phyloP scores from a whole-genome alignment of 768 basidiomycete genomes.

The Phylloporus rhodoxanthus region DNA sequence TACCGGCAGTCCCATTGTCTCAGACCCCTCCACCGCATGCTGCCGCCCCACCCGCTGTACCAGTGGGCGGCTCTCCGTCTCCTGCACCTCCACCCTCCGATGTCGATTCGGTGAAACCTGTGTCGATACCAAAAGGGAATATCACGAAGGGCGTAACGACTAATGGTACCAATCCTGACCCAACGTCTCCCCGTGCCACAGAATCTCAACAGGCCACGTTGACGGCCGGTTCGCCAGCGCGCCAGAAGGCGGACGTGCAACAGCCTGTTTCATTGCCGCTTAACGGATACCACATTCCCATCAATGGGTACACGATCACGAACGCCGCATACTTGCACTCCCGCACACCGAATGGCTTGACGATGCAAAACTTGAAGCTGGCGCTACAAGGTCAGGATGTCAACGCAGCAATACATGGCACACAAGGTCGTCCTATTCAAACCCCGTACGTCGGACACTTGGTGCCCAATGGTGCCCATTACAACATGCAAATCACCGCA shows the following conservation, averaged over 20 bases:
- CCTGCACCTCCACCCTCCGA: conserved; percentile 41
- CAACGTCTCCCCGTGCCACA: conserved; percentile 3
- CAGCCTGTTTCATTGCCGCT: conserved; percentile 36
- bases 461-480: conserved; percentile 25
- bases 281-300: conserved; percentile 46
- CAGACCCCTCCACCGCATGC: conserved; percentile 34
- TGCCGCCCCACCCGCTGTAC: conserved; percentile 17
- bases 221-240: conserved; percentile 34
- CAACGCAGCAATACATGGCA: conserved; percentile 30
- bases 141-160: conserved; percentile 28
- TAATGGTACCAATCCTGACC: conserved; percentile 19
- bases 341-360: conserved; percentile 39
- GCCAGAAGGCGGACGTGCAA: conserved; percentile 46
- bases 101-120: conserved; percentile 31
- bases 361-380: conserved; percentile 53
- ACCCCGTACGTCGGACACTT: conserved; percentile 27
- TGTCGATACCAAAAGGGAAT: conserved; percentile 15
- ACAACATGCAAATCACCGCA: conserved; percentile 25
- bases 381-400: conserved; percentile 43
- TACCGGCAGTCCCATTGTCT: conserved; percentile 25
- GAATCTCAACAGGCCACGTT: conserved; percentile 23
- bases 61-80: conserved; percentile 21
- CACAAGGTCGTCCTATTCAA: conserved; percentile 35
- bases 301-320: conserved; percentile 35
- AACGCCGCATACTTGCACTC: conserved; percentile 32